These are phyloP conservation scores for Alternaria gansuensis DNA, from an alignment of 2,329 filamentous ascomycete species.

Conservation along the genomic window DNA sequence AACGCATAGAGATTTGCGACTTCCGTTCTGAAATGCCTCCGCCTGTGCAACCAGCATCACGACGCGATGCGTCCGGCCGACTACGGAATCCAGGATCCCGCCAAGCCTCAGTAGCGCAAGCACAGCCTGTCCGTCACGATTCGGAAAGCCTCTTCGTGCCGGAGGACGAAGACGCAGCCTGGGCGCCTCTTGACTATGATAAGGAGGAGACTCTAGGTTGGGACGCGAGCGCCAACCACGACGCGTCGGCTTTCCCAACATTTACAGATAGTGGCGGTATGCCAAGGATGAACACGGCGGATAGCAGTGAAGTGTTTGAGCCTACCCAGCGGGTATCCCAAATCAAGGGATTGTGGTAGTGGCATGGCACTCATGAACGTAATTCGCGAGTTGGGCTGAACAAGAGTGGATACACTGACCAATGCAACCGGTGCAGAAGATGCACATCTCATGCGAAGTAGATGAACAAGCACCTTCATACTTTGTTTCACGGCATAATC, in stretches of 20 bases:
- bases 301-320: slow-evolving; percentile 61
- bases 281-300: slow-evolving; percentile 35
- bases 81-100: slow-evolving; percentile 42
- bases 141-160: slow-evolving; percentile 77
- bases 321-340: slow-evolving; percentile 79
- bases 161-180: slow-evolving; percentile 72
- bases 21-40: slow-evolving; percentile 56
- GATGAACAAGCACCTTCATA: not conserved
- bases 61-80: slow-evolving; percentile 39
- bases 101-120: slow-evolving; percentile 30
- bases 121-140: slow-evolving; percentile 59
- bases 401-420: not conserved
- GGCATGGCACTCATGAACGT: not conserved
- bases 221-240: slow-evolving; percentile 71
- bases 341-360: slow-evolving; percentile 49
- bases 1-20: slow-evolving; percentile 33
- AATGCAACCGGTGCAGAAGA: not conserved
- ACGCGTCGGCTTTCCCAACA: slow-evolving; percentile 53
- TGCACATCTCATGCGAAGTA: not conserved
- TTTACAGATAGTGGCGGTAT: slow-evolving; percentile 55
- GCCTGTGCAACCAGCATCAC: slow-evolving; percentile 49
- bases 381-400: not conserved
- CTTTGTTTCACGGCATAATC: not conserved
- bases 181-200: slow-evolving; percentile 75
- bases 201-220: slow-evolving; percentile 75